Conservation (phyloP, 805 yeast genomes). For the Ogataea corticis region DNA sequence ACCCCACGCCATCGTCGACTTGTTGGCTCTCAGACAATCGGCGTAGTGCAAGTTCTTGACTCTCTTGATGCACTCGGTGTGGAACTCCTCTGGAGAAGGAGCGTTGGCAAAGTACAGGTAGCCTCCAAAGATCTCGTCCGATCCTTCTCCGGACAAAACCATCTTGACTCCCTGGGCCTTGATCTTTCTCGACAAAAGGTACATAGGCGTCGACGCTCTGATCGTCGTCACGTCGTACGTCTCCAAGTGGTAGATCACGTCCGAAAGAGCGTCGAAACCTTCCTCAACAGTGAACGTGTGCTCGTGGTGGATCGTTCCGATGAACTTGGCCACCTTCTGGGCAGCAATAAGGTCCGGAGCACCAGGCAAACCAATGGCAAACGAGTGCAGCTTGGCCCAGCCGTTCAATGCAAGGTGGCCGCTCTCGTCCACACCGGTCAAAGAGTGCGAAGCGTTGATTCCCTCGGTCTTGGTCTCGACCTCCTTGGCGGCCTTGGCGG, state of each 20-base stretch:
- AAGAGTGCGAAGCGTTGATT: slow-evolving; percentile 62
- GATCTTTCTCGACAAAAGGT: slow-evolving; percentile 90
- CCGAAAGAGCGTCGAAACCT: slow-evolving; percentile 93
- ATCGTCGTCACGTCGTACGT: slow-evolving; percentile 98
- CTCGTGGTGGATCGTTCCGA: slow-evolving; percentile 96
- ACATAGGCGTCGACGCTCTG: slow-evolving; percentile 99
- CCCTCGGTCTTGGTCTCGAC: slow-evolving; percentile 45
- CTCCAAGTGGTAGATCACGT: slow-evolving; percentile 93
- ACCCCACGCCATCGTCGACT: slow-evolving; percentile 99
- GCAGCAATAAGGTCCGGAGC: slow-evolving; percentile 99
- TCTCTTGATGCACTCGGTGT: slow-evolving; percentile 90
- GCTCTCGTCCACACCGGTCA: slow-evolving; percentile 89
- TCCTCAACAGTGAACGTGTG: slow-evolving; percentile 96
- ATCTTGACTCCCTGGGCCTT: slow-evolving; percentile 99
- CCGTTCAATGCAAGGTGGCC: slow-evolving; percentile 81
- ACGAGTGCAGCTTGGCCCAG: slow-evolving; percentile 85
- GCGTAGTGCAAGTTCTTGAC: slow-evolving; percentile 96
- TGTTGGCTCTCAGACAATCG: slow-evolving; percentile 98
- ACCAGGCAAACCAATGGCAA: slow-evolving; percentile 94
- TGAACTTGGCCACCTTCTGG: slow-evolving; percentile 91
- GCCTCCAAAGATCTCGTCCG: slow-evolving; percentile 99
- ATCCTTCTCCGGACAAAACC: slow-evolving; percentile 99
- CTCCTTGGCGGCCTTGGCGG: slow-evolving; percentile 69
- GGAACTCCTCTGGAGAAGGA: slow-evolving; percentile 91
- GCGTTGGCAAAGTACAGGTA: slow-evolving; percentile 97